Evolutionary conservation across 2,329 filamentous ascomycete species (phyloP).

Genomic region (Fusarium marasasianum): DNA sequence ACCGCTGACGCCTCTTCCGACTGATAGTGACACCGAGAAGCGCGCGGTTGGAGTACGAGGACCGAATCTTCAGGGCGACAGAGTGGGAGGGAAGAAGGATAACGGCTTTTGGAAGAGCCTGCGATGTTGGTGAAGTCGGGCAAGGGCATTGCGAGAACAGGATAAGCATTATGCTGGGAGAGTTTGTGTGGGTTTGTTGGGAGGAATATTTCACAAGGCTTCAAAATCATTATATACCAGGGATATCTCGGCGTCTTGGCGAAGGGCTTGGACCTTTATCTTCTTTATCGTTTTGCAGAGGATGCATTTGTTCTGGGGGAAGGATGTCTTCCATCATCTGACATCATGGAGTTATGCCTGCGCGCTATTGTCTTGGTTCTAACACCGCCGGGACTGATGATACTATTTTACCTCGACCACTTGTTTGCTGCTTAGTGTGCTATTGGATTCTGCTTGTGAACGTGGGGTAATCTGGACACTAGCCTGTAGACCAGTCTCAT

Average conservation of each 20-base stretch:
- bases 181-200: conserved; percentile 15
- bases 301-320: conserved; percentile 23
- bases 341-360: conserved; percentile 31
- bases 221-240: conserved; percentile 43
- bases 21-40: conserved; percentile 54
- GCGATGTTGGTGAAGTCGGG: conserved; percentile 63
- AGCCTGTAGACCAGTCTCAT: neutral
- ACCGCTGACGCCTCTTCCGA: conserved; percentile 64
- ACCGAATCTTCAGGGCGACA: conserved; percentile 54
- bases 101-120: conserved; percentile 65
- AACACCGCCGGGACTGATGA: conserved; percentile 11
- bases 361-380: conserved; percentile 16
- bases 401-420: conserved; percentile 3
- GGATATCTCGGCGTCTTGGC: conserved; percentile 43
- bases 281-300: conserved; percentile 8
- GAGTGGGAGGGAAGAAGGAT: conserved; percentile 51
- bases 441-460: neutral
- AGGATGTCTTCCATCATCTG: conserved; percentile 15
- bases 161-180: neutral
- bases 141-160: neutral
- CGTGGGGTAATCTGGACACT: neutral
- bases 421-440: conserved; percentile 3
- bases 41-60: conserved; percentile 57
- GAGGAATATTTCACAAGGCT: conserved; percentile 29
- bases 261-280: conserved; percentile 27